Percentiles rank a stretch among this genome's conserved stretches.
Evolutionary conservation across 1,284 basidiomycete species (phyloP).

Genomic region (Ceratobasidium sp.): DNA sequence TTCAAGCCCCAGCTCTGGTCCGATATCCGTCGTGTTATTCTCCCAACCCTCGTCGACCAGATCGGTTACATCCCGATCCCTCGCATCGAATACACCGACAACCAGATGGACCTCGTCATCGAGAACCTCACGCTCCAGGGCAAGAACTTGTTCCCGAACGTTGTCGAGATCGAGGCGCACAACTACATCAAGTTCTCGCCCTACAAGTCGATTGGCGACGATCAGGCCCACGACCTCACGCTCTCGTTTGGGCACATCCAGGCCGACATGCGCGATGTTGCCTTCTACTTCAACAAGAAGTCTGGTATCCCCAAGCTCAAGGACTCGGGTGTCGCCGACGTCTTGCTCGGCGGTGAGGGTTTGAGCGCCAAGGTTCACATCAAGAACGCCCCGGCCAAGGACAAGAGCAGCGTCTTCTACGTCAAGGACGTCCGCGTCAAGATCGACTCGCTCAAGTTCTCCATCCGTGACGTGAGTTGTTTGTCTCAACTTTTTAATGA

Average conservation of each 20-base stretch:
- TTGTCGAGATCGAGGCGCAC: constrained; percentile 80
- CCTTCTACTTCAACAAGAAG: constrained; percentile 86
- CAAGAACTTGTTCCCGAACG: constrained; percentile 78
- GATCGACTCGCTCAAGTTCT: constrained; percentile 86
- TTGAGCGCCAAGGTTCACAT: constrained; percentile 71
- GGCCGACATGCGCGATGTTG: constrained; percentile 91
- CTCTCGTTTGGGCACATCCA: constrained; percentile 86
- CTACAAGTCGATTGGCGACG: constrained; percentile 67
- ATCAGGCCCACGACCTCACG: constrained; percentile 71
- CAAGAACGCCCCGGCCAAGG: constrained; percentile 61
- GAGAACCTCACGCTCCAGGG: constrained; percentile 93
- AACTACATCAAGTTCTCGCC: constrained; percentile 87
- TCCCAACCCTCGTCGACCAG: constrained; percentile 80
- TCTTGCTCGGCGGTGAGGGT: constrained; percentile 83
- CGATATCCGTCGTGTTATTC: constrained; percentile 80
- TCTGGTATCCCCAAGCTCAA: constrained; percentile 78
- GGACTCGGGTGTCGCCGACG: constrained; percentile 93
- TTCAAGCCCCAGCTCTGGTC: constrained; percentile 90
- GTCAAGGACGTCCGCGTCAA: constrained; percentile 82
- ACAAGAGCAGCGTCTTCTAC: constrained; percentile 68
- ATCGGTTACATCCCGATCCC: constrained; percentile 92
- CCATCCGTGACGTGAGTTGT: constrained; percentile 73
- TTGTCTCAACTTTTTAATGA: neutral
- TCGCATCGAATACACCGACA: constrained; percentile 89
- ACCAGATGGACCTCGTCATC: constrained; percentile 84